Evolutionary conservation across 2,329 filamentous ascomycete species (phyloP).

Genomic region (Corniculantispora saksenae): DNA sequence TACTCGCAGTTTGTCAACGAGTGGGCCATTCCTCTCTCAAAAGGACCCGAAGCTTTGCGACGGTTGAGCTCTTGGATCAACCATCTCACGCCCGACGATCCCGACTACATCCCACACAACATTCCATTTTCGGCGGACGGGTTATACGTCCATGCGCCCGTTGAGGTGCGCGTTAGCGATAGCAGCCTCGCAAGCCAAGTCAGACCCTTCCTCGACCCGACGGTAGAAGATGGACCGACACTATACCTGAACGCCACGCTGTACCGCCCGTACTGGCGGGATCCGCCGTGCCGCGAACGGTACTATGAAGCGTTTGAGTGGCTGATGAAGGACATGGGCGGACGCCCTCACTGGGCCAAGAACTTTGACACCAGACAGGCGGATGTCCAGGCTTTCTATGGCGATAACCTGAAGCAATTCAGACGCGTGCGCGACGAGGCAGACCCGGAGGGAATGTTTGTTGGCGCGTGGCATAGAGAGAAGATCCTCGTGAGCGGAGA

Average conservation of each 20-base stretch:
- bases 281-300: slow-evolving; percentile 72
- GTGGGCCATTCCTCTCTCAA: slow-evolving; percentile 86
- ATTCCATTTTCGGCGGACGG: slow-evolving; percentile 82
- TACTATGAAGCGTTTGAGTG: slow-evolving; percentile 92
- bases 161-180: slow-evolving; percentile 86
- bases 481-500: slow-evolving; percentile 52
- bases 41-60: slow-evolving; percentile 82
- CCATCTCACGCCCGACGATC: slow-evolving; percentile 60
- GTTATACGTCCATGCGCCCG: slow-evolving; percentile 83
- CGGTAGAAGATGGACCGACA: slow-evolving; percentile 66
- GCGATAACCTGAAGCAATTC: slow-evolving; percentile 66
- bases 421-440: slow-evolving; percentile 66
- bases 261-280: slow-evolving; percentile 76
- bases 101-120: slow-evolving; percentile 61
- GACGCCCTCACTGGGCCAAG: slow-evolving; percentile 88
- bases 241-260: slow-evolving; percentile 89
- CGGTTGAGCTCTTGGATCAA: slow-evolving; percentile 86
- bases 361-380: slow-evolving; percentile 69
- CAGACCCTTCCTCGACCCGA: slow-evolving; percentile 67
- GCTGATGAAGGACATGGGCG: slow-evolving; percentile 83
- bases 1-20: slow-evolving; percentile 99
- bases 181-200: slow-evolving; percentile 47
- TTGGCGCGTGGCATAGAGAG: slow-evolving; percentile 85
- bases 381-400: slow-evolving; percentile 70
- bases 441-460: slow-evolving; percentile 83